phyloP scores from a whole-genome alignment of 441 rosid genomes.

The Adansonia gregorii region DNA sequence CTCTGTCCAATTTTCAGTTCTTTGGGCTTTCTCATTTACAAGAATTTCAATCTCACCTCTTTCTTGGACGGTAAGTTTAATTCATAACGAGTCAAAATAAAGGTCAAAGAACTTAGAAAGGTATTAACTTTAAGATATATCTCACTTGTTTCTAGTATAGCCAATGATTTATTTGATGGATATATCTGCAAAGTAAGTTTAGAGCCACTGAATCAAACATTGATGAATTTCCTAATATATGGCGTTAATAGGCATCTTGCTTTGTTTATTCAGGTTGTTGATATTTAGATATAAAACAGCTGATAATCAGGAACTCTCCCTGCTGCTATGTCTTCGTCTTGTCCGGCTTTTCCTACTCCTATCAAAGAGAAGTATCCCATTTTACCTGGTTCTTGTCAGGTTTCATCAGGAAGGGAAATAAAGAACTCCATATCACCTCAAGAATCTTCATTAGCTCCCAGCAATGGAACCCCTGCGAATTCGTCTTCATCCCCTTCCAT shows the following conservation, averaged over 20 bases:
- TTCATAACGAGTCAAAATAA: neutral
- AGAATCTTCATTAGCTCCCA: conserved; percentile 44
- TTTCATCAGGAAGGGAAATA: conserved; percentile 55
- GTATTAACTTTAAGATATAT: neutral
- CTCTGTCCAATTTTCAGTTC: conserved; percentile 4
- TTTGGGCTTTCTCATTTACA: neutral
- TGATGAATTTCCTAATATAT: conserved; percentile 28
- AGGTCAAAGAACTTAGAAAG: neutral
- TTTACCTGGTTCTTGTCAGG: conserved; percentile 48
- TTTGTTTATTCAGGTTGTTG: conserved; percentile 28
- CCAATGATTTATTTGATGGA: neutral
- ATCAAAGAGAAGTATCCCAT: conserved; percentile 44
- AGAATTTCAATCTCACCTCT: neutral
- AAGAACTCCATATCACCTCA: conserved; percentile 42
- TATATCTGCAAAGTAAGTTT: conserved; percentile 15
- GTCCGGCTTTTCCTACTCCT: conserved; percentile 42
- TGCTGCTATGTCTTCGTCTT: conserved; percentile 50
- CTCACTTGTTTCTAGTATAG: neutral
- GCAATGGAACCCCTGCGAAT: conserved; percentile 40
- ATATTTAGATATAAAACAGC: conserved; percentile 25
- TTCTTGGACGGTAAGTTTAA: neutral
- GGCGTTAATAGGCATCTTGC: conserved; percentile 26
- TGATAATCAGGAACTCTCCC: conserved; percentile 25
- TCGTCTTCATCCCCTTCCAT: conserved; percentile 44
- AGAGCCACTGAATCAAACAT: conserved; percentile 15